Conservation (phyloP, 164 flowering plant species). For the Magnolia kwangsiensis region DNA sequence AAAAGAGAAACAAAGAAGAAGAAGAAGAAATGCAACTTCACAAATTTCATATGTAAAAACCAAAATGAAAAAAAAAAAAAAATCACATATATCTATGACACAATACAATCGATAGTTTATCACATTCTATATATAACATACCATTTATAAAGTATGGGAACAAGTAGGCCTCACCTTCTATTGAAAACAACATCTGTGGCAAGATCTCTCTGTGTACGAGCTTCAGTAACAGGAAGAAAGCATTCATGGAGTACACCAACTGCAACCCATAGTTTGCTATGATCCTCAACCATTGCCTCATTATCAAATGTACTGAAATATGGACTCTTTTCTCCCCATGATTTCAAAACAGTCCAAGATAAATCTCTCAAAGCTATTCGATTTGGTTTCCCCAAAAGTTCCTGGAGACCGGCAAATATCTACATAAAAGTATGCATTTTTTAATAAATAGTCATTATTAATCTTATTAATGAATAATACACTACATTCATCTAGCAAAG, state of each 20-base stretch:
- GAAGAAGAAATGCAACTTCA: too few species aligned
- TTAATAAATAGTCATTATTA: neutral
- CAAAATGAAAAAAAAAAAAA: too few species aligned
- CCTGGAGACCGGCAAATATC: constrained; percentile 50
- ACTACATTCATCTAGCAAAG: too few species aligned
- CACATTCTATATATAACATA: neutral
- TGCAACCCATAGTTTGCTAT: constrained; percentile 73
- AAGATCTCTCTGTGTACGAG: constrained; percentile 52
- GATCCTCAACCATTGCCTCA: constrained; percentile 35
- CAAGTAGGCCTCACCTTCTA: constrained; percentile 43
- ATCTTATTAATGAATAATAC: neutral
- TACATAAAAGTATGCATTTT: constrained; percentile 26
- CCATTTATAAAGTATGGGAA: neutral
- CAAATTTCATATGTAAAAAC: too few species aligned
- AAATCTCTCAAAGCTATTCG: constrained; percentile 46
- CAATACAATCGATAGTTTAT: too few species aligned
- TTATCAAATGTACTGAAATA: constrained; percentile 17
- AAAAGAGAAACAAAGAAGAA: too few species aligned
- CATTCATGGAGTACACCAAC: constrained; percentile 81
- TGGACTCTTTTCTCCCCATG: constrained; percentile 17
- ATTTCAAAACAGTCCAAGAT: constrained; percentile 63
- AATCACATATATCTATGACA: too few species aligned
- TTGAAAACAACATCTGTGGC: constrained; percentile 69
- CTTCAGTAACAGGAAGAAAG: constrained; percentile 62
- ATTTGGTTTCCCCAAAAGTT: constrained; percentile 46